These are phyloP conservation scores for Apium graveolens DNA, from an alignment of 129 eudicot genomes.

Conservation along the genomic window DNA sequence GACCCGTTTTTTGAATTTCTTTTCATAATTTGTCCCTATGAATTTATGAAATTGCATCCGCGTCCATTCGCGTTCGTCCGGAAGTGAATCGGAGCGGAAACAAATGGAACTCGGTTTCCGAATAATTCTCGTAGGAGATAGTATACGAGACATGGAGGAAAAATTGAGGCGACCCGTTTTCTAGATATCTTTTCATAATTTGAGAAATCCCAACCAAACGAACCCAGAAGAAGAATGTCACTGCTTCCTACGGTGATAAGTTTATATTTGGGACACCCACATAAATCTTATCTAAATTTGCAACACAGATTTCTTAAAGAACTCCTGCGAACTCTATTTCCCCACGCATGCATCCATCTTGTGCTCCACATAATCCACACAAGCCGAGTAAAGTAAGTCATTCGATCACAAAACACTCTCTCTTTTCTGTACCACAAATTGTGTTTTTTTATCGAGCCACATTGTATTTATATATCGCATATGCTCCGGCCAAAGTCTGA, in stretches of 20 bases:
- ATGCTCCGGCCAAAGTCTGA: neutral
- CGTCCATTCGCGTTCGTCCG: too few species aligned
- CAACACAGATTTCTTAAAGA: neutral
- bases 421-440: neutral
- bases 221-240: neutral
- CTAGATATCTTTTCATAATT: too few species aligned
- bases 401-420: neutral
- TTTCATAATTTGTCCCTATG: too few species aligned
- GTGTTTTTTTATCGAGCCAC: neutral
- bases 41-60: too few species aligned
- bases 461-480: neutral
- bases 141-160: too few species aligned
- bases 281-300: neutral
- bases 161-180: too few species aligned
- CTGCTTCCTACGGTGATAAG: neutral
- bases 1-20: too few species aligned
- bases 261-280: neutral
- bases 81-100: too few species aligned
- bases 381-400: neutral
- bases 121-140: too few species aligned
- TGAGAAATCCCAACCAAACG: too few species aligned
- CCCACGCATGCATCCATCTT: slow-evolving; percentile 6
- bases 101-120: too few species aligned
- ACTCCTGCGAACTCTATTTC: neutral
- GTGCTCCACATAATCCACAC: neutral